Conservation (phyloP, 192 early-diverging fungal genomes). For the Rhizophagus sp. region DNA sequence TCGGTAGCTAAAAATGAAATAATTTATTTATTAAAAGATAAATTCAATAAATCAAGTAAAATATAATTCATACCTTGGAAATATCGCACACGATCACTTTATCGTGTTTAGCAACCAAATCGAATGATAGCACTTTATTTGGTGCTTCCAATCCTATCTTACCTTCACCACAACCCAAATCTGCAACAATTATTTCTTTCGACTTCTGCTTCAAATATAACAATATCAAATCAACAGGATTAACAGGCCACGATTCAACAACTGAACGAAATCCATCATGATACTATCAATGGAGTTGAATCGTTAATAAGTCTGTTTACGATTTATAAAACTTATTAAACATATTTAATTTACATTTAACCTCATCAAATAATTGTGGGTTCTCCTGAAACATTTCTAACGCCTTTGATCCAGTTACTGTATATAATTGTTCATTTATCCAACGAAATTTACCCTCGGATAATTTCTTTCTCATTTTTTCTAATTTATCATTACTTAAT, state of each 20-base stretch:
- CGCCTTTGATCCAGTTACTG: conserved; percentile 72
- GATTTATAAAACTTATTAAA: neutral
- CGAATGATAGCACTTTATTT: conserved; percentile 82
- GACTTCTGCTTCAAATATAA: conserved; percentile 56
- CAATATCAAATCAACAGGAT: conserved; percentile 90
- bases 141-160: conserved; percentile 73
- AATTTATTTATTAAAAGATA: neutral
- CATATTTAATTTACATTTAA: conserved; percentile 29
- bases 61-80: conserved; percentile 54
- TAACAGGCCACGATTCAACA: conserved; percentile 89
- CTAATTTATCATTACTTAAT: neutral
- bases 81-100: conserved; percentile 92
- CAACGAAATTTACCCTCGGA: conserved; percentile 80
- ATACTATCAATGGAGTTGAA: conserved; percentile 54
- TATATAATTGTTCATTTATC: conserved; percentile 97
- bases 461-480: conserved; percentile 45
- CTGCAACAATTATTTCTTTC: conserved; percentile 69
- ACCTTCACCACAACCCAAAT: conserved; percentile 97
- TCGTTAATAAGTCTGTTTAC: neutral
- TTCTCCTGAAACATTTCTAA: conserved; percentile 77
- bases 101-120: conserved; percentile 79
- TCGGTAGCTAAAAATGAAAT: conserved; percentile 54
- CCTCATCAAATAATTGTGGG: conserved; percentile 88
- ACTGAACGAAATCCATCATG: conserved; percentile 93
- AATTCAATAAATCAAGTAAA: neutral